A percentile compares a stretch with the other conserved stretches of the same genome.
Evolutionary conservation across 2,329 filamentous ascomycete genomes (phyloP).

Genomic region (Dothideomycetes sp.): DNA sequence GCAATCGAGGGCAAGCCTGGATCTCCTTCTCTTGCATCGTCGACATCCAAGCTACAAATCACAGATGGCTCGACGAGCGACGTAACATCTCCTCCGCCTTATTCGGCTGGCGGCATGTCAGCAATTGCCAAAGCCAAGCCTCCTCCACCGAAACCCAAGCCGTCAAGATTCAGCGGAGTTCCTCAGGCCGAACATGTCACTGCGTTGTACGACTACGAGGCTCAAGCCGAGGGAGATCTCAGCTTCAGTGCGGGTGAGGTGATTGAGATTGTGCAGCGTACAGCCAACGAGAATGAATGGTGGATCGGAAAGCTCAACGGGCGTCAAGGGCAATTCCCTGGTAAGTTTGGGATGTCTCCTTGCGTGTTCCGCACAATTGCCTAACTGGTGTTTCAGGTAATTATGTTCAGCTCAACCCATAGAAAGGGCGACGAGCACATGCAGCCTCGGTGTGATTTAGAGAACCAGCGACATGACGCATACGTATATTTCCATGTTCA

Average conservation of each 20-base stretch:
- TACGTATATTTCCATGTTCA: too few relatives aligned
- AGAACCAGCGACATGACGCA: slow-evolving; percentile 1
- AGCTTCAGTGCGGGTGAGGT: slow-evolving; percentile 81
- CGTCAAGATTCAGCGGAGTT: slow-evolving; percentile 56
- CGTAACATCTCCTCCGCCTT: slow-evolving; percentile 32
- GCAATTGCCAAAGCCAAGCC: slow-evolving; percentile 30
- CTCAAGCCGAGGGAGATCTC: slow-evolving; percentile 86
- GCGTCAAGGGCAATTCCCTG: slow-evolving; percentile 86
- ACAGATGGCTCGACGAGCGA: slow-evolving; percentile 1
- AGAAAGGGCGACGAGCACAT: background rate
- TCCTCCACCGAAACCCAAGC: slow-evolving; percentile 51
- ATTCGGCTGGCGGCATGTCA: slow-evolving; percentile 23
- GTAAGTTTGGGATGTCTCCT: slow-evolving; percentile 44
- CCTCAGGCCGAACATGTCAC: slow-evolving; percentile 69
- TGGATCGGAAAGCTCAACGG: slow-evolving; percentile 78
- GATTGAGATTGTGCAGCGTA: slow-evolving; percentile 78
- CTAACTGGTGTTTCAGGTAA: slow-evolving; percentile 3
- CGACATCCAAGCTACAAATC: slow-evolving; percentile 6
- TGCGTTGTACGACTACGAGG: slow-evolving; percentile 91
- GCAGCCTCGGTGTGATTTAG: slow-evolving; percentile 4
- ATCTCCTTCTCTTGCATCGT: slow-evolving; percentile 12
- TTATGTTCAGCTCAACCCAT: slow-evolving; percentile 1
- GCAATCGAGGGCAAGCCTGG: slow-evolving; percentile 20
- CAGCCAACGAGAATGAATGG: slow-evolving; percentile 94
- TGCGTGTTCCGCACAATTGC: background rate